Percentiles rank a stretch among this genome's conserved stretches.
These are phyloP conservation scores for Skeletonema tropicum DNA, from an alignment of 108 stramenopile genomes.

Conservation along the genomic window DNA sequence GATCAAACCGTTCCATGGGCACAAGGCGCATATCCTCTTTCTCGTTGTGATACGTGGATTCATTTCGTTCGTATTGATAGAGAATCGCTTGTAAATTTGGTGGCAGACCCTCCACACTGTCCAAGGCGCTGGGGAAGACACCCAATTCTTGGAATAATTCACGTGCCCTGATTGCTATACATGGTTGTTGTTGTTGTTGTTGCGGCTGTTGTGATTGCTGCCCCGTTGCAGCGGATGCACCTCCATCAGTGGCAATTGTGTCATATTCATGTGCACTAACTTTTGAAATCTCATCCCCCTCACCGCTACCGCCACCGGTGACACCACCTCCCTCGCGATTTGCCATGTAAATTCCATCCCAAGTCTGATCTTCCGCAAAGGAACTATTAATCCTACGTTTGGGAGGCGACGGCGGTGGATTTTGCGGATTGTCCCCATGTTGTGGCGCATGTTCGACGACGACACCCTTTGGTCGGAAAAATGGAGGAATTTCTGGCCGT, in stretches of 20 bases:
- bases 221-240: background rate
- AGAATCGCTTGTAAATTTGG: constrained; percentile 14
- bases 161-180: constrained; percentile 24
- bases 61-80: constrained; percentile 26
- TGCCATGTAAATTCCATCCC: constrained; percentile 42
- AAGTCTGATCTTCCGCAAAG: constrained; percentile 48
- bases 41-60: constrained; percentile 19
- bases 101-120: background rate
- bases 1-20: constrained; percentile 79
- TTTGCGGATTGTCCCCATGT: constrained; percentile 18
- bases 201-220: constrained; percentile 8
- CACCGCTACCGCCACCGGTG: background rate
- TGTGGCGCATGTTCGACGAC: background rate
- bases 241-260: constrained; percentile 11
- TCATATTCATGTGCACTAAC: background rate
- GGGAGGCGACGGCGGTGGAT: constrained; percentile 33
- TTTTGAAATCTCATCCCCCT: background rate
- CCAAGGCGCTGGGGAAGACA: background rate
- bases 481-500: constrained; percentile 38
- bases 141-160: constrained; percentile 48
- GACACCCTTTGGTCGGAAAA: constrained; percentile 17
- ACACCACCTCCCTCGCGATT: background rate
- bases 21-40: constrained; percentile 44
- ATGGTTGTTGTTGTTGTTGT: constrained; percentile 19
- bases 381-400: constrained; percentile 25